phyloP scores from a whole-genome alignment of 257 asterid genomes.

The Ilex aquifolium region DNA sequence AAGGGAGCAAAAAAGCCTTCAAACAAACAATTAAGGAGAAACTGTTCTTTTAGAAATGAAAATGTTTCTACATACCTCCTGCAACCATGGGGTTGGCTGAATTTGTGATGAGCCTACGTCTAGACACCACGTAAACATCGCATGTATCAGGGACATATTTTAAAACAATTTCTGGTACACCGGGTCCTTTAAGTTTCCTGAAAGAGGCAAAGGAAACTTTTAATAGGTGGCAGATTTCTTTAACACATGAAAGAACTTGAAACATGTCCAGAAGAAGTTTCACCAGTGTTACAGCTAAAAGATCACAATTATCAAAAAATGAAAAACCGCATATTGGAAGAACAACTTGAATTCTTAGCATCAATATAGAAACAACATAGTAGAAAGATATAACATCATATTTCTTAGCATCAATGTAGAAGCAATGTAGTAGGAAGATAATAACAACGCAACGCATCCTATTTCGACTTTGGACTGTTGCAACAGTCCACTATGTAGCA shows the following conservation, averaged over 20 bases:
- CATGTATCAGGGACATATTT: slow-evolving; percentile 62
- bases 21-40: slow-evolving; percentile 5
- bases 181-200: slow-evolving; percentile 53
- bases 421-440: no score
- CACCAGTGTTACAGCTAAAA: neutral
- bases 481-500: neutral
- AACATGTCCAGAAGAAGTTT: neutral
- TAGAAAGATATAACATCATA: no score
- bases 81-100: slow-evolving; percentile 35
- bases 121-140: slow-evolving; percentile 50
- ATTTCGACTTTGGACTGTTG: no score
- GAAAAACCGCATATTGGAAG: no score
- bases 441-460: no score
- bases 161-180: slow-evolving; percentile 65
- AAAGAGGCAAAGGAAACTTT: slow-evolving; percentile 5
- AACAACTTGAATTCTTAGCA: no score
- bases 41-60: neutral
- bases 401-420: no score
- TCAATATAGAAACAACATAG: no score
- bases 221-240: slow-evolving; percentile 8
- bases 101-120: slow-evolving; percentile 42
- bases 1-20: neutral
- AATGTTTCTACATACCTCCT: slow-evolving; percentile 35
- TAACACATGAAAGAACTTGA: neutral
- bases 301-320: neutral